These are phyloP conservation scores for Cardiospermum halicacabum DNA, from an alignment of 345 rosid genomes.

Conservation along the genomic window DNA sequence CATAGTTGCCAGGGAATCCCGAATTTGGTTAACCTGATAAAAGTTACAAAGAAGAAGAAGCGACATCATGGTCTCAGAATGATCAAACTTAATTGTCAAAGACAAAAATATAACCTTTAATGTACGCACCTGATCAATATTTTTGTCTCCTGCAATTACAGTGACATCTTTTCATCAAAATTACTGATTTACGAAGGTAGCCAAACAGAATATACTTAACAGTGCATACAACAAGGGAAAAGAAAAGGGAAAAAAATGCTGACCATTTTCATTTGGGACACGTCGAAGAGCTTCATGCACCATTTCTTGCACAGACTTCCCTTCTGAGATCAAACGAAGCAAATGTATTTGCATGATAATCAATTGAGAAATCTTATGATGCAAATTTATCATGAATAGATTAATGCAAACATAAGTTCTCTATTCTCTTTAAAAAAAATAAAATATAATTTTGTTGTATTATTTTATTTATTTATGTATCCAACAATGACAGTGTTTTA, in stretches of 20 bases:
- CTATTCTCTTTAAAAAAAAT: too few relatives aligned
- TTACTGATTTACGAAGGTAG: slow-evolving; percentile 12
- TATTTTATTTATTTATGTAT: neutral
- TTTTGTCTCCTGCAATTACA: slow-evolving; percentile 76
- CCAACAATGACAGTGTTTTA: slow-evolving; percentile 3
- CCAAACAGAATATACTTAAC: slow-evolving; percentile 11
- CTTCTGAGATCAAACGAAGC: slow-evolving; percentile 45
- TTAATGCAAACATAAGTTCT: neutral
- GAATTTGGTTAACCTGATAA: slow-evolving; percentile 82
- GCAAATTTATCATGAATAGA: neutral
- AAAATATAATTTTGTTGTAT: too few relatives aligned
- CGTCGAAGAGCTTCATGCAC: slow-evolving; percentile 88
- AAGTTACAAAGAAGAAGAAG: slow-evolving; percentile 13
- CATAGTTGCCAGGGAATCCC: slow-evolving; percentile 91
- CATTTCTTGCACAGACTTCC: slow-evolving; percentile 96
- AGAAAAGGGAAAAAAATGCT: slow-evolving; percentile 27
- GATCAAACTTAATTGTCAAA: slow-evolving; percentile 7
- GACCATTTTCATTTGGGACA: slow-evolving; percentile 77
- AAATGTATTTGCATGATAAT: neutral
- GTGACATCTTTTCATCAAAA: slow-evolving; percentile 25
- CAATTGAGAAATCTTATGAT: neutral
- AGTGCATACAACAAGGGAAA: too few relatives aligned
- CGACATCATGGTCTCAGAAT: slow-evolving; percentile 16
- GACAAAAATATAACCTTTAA: slow-evolving; percentile 7
- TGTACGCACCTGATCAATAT: slow-evolving; percentile 70